Percentiles rank a stretch among this genome's conserved stretches.
Conservation (phyloP, 1,139 yeast species). For the Diutina siamensis region DNA sequence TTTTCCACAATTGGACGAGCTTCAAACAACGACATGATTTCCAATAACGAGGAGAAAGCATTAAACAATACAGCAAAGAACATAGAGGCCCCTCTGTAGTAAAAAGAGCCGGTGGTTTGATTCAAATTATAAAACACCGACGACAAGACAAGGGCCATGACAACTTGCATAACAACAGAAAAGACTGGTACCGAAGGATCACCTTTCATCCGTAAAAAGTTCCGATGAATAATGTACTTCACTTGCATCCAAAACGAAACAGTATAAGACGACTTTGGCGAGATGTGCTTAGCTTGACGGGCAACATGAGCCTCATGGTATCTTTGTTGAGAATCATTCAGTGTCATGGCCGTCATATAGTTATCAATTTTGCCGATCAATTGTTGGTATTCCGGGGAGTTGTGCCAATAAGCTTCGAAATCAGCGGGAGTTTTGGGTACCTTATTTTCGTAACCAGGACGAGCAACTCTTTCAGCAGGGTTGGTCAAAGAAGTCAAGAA, state of each 20-base stretch:
- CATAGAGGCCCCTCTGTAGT: constrained; percentile 47
- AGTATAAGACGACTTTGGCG: constrained; percentile 10
- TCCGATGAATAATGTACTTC: constrained; percentile 9
- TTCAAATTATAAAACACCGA: constrained; percentile 11
- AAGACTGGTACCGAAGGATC: constrained; percentile 12
- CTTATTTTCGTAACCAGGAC: constrained; percentile 43
- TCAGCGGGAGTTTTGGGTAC: constrained; percentile 17
- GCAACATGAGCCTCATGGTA: constrained; percentile 11
- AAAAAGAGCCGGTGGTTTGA: constrained; percentile 10
- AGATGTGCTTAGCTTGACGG: constrained; percentile 10
- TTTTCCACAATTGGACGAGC: constrained; percentile 76
- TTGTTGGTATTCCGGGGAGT: constrained; percentile 10
- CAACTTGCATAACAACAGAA: constrained; percentile 10
- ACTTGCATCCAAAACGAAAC: constrained; percentile 12
- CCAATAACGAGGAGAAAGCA: constrained; percentile 65
- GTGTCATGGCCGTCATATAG: constrained; percentile 17
- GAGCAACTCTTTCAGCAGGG: constrained; percentile 52
- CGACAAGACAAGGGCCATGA: constrained; percentile 11
- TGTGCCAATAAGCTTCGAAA: constrained; percentile 11
- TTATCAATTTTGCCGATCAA: constrained; percentile 12
- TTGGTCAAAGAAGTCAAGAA: constrained; percentile 69
- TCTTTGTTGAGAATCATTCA: constrained; percentile 22
- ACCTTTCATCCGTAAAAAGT: constrained; percentile 11
- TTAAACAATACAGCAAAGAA: constrained; percentile 72
- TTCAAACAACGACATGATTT: constrained; percentile 57